Percentiles rank a stretch among this genome's conserved stretches.
phyloP scores from a whole-genome alignment of 495 filamentous ascomycete genomes.

The Aspergillus campestris region DNA sequence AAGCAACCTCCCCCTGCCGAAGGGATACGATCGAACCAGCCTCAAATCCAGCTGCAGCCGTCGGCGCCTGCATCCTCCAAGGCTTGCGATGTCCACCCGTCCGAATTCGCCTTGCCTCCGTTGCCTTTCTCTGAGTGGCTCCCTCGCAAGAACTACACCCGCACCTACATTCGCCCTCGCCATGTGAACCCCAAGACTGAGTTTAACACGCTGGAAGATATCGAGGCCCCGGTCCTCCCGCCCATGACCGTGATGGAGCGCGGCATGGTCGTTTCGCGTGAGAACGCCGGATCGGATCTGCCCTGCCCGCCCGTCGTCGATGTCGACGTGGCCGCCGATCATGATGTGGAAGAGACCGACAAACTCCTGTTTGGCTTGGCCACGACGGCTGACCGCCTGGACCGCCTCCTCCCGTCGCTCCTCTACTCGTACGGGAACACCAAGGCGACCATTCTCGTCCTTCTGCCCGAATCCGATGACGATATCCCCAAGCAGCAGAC shows the following conservation, averaged over 20 bases:
- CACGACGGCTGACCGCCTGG: constrained; percentile 42
- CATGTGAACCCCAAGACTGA: constrained; percentile 30
- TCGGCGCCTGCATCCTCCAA: constrained; percentile 6
- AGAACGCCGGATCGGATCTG: constrained; percentile 26
- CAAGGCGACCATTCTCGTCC: constrained; percentile 40
- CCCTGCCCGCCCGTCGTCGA: constrained; percentile 41
- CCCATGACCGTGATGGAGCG: constrained; percentile 40
- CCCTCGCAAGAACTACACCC: constrained; percentile 41
- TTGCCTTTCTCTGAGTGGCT: constrained; percentile 39
- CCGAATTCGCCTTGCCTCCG: constrained; percentile 20
- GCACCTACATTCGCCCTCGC: constrained; percentile 38
- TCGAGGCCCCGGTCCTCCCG: constrained; percentile 36
- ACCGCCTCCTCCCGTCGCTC: constrained; percentile 38
- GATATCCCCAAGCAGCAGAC: constrained; percentile 36
- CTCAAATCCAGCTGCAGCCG: constrained; percentile 18
- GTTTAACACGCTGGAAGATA: constrained; percentile 34
- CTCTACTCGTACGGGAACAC: constrained; percentile 43
- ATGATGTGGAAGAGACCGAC: constrained; percentile 41
- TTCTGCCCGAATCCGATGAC: constrained; percentile 40
- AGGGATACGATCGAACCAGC: constrained; percentile 14
- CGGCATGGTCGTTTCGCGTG: constrained; percentile 35
- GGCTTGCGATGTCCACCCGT: constrained; percentile 31
- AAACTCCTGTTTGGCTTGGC: constrained; percentile 44
- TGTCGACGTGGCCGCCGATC: constrained; percentile 34
- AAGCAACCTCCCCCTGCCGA: constrained; percentile 26